Evolutionary conservation across 1,284 basidiomycete genomes (phyloP).

Genomic region (Acaromyces ingoldii): DNA sequence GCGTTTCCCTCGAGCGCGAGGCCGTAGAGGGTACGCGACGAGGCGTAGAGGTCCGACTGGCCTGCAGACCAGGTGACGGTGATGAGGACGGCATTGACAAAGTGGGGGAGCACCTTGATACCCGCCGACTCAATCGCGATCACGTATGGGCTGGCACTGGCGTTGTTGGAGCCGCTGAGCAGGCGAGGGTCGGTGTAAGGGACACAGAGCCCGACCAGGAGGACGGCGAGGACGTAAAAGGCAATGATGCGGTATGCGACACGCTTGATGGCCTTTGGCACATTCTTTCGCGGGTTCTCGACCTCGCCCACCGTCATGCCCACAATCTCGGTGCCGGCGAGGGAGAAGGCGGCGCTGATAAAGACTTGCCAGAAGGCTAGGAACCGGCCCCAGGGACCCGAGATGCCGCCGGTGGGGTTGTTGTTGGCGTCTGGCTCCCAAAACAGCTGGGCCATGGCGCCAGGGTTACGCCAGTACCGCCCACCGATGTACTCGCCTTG

Average conservation of each 20-base stretch:
- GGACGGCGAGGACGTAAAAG: conserved; percentile 55
- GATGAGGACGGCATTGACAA: conserved; percentile 72
- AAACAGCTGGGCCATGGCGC: conserved; percentile 49
- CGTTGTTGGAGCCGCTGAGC: conserved; percentile 9
- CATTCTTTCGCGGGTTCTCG: conserved; percentile 51
- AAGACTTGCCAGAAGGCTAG: conserved; percentile 48
- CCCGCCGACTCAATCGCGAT: conserved; percentile 52
- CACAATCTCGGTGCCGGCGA: conserved; percentile 74
- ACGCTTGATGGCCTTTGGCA: conserved; percentile 34
- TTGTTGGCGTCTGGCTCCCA: conserved; percentile 25
- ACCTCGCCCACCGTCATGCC: conserved; percentile 71
- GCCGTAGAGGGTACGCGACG: conserved; percentile 68
- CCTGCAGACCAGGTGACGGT: conserved; percentile 81
- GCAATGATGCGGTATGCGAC: conserved; percentile 53
- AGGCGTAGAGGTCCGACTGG: conserved; percentile 73
- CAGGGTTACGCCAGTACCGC: conserved; percentile 52
- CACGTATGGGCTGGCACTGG: conserved; percentile 45
- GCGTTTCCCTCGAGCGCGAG: conserved; percentile 71
- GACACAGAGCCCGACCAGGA: conserved; percentile 42
- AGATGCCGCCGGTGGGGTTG: conserved; percentile 45
- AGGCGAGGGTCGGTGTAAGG: conserved; percentile 28
- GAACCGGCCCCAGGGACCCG: conserved; percentile 60
- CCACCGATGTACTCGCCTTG: conserved; percentile 33
- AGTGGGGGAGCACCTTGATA: conserved; percentile 52
- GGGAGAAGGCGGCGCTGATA: conserved; percentile 71